A percentile compares a stretch with the other conserved stretches of the same genome.
phyloP scores from a whole-genome alignment of 148 eudicot species.

The Beta vulgaris region DNA sequence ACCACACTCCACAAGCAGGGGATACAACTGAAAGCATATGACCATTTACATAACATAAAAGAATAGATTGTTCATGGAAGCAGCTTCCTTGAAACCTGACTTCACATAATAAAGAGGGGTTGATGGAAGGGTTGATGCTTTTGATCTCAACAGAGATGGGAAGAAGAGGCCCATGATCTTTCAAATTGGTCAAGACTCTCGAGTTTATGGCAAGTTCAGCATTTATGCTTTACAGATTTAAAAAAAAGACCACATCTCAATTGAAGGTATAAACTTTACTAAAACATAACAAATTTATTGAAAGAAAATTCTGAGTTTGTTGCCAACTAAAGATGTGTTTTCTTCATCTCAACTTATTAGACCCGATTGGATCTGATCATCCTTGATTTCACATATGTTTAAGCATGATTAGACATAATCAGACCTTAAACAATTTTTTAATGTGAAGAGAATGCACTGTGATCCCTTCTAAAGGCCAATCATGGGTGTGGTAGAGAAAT shows the following conservation, averaged over 20 bases:
- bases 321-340: too few species aligned
- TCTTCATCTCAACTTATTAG: too few species aligned
- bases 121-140: neutral
- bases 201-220: too few species aligned
- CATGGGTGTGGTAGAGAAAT: neutral
- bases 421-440: too few species aligned
- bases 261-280: neutral
- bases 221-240: neutral
- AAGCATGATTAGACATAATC: too few species aligned
- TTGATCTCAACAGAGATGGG: neutral
- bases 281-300: neutral
- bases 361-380: too few species aligned
- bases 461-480: neutral
- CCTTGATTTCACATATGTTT: too few species aligned
- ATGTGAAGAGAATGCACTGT: too few species aligned
- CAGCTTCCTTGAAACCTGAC: neutral
- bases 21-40: neutral
- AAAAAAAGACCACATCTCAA: neutral
- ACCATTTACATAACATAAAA: too few species aligned
- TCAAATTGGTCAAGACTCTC: too few species aligned
- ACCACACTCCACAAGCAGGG: conserved; percentile 25
- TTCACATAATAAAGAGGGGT: neutral
- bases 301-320: too few species aligned
- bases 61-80: neutral
- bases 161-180: too few species aligned